Conservation (phyloP, 352 stramenopile species). For the Phytophthora pluvialis region DNA sequence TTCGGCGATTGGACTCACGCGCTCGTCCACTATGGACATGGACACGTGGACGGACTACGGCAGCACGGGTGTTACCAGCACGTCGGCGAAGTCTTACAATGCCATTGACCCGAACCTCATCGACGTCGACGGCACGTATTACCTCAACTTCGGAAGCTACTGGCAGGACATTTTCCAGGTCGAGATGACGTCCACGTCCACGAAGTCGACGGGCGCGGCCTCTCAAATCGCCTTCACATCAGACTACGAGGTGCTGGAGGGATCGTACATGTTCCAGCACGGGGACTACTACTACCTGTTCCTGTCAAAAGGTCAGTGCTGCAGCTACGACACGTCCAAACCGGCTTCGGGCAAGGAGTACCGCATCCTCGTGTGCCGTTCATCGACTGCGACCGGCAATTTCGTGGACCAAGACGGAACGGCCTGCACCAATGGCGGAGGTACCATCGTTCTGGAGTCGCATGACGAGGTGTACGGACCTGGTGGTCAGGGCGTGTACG, state of each 20-base stretch:
- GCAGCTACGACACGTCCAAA: slow-evolving; percentile 32
- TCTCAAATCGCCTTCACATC: slow-evolving; percentile 34
- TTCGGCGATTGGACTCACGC: slow-evolving; percentile 44
- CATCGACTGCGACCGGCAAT: slow-evolving; percentile 22
- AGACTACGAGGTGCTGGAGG: slow-evolving; percentile 42
- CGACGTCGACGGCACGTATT: too few relatives aligned
- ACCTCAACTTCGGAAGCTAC: slow-evolving; percentile 55
- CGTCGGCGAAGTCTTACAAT: slow-evolving; percentile 45
- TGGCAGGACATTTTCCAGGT: slow-evolving; percentile 33
- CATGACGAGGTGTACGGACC: slow-evolving; percentile 1
- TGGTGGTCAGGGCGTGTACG: slow-evolving; percentile 13
- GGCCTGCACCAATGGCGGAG: slow-evolving; percentile 38
- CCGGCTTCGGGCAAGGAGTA: slow-evolving; percentile 49
- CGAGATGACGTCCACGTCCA: too few relatives aligned
- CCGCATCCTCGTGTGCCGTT: slow-evolving; percentile 53
- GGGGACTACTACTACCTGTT: slow-evolving; percentile 56
- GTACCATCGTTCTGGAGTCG: slow-evolving; percentile 49
- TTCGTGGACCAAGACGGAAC: slow-evolving; percentile 47
- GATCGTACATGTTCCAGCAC: slow-evolving; percentile 46
- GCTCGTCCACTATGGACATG: slow-evolving; percentile 52
- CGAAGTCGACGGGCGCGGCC: slow-evolving; percentile 20
- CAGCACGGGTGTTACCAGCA: slow-evolving; percentile 36
- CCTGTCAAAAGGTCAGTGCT: slow-evolving; percentile 48
- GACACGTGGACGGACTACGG: slow-evolving; percentile 47
- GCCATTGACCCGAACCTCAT: slow-evolving; percentile 50